Base-by-base conservation (phyloP, 495 filamentous ascomycete species). In the Usnea hakonensis region DNA sequence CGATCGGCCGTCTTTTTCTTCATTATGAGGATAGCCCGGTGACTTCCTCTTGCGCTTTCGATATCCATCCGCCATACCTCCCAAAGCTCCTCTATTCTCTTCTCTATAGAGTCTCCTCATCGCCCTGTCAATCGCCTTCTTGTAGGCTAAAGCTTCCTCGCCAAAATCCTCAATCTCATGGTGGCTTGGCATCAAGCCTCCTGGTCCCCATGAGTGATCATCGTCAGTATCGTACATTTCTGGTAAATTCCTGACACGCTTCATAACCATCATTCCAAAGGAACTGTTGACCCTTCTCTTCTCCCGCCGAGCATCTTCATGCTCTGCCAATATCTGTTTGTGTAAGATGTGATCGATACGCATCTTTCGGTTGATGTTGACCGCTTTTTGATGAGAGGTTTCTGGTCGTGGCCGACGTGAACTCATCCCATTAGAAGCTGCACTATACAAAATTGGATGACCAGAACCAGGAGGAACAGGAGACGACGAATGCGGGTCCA, bases 301-400 rank as follows among this genome's bases (percentile, higher is more conserved):
- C 65, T 69, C 70, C 78, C 75, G 85, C 16, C 88, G 81, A 5
- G 86, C 75, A 38, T 77, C 75, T 63, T 85, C 85, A 60, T 87
- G 84, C 59, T 84, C 77, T 56, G 74, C 78, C 62, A 82, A 83
- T 38, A 91, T 76, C 48, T 88, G 89, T 23, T 88, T 85, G 66
- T 89, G 83, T 36, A 98, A 82, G 50, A 94, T 86, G 68, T 94
- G 90, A 57, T 96, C 88, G 46, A 96, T 89, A 17, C 90, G 87
- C 72, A 94, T 86, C 41, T 86, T 88, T 11, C 95, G 83, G 70
- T 96, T 96, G 53, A 87, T 83, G 67, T 96, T 90, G 5, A 97
- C 89, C 10, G 92, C 94, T 35, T 95, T 78, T 69, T 98, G 94
- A 72, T 98, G 94, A 13, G 90, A 88, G 1, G 94, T 98, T 23